Evolutionary conservation across 2,329 filamentous ascomycete species (phyloP).

Genomic region (Fusarium brevicatenulatum): DNA sequence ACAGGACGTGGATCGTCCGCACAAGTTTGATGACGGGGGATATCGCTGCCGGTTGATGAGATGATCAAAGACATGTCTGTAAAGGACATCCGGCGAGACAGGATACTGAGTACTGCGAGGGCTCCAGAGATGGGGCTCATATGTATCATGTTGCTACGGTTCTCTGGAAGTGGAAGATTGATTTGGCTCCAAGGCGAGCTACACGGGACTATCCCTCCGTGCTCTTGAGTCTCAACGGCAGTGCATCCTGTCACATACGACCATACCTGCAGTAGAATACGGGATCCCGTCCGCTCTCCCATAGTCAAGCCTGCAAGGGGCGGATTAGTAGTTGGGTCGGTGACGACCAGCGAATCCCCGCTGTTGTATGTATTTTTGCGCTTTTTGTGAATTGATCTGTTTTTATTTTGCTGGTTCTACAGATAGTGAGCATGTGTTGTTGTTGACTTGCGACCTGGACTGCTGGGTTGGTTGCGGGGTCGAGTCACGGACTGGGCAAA

Average conservation of each 20-base stretch:
- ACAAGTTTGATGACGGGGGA: neutral
- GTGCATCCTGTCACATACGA: neutral
- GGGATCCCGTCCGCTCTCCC: neutral
- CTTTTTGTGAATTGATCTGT: fast-evolving
- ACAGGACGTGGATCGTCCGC: fast-evolving
- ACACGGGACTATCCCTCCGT: fast-evolving
- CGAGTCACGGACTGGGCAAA: fast-evolving
- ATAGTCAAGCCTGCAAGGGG: neutral
- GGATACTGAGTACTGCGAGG: fast-evolving
- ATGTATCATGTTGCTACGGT: neutral
- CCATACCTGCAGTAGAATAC: neutral
- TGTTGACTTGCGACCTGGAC: fast-evolving
- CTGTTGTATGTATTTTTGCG: neutral
- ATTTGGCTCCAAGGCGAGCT: fast-evolving
- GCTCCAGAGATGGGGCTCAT: fast-evolving
- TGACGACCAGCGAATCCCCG: neutral
- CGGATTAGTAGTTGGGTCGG: neutral
- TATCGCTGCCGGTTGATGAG: fast-evolving
- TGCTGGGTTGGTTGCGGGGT: neutral
- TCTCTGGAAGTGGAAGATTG: fast-evolving
- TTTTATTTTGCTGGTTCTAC: fast-evolving
- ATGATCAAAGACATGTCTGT: too few species aligned
- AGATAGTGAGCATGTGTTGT: too few species aligned
- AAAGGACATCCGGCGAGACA: fast-evolving
- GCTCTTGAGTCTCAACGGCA: fast-evolving